phyloP scores from a whole-genome alignment of 495 filamentous ascomycete genomes.

The Sordaria brevicollis region DNA sequence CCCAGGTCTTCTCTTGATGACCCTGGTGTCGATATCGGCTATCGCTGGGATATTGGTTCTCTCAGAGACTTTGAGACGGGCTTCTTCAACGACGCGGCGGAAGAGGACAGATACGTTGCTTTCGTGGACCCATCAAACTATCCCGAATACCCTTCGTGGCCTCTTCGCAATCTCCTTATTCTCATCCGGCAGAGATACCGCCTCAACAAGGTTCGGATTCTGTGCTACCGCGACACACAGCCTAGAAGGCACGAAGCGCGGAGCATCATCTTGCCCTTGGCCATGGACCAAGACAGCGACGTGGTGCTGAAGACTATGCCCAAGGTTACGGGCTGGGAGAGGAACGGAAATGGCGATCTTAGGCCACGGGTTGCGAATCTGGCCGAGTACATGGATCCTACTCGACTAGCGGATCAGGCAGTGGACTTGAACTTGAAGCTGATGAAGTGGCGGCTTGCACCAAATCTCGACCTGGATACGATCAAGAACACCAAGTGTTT shows the following conservation, averaged over 20 bases:
- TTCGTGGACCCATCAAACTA: constrained; percentile 94
- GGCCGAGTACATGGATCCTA: constrained; percentile 84
- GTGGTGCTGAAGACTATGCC: constrained; percentile 48
- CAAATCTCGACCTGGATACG: constrained; percentile 72
- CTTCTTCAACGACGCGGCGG: constrained; percentile 64
- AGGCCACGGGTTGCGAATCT: constrained; percentile 67
- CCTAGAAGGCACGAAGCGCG: constrained; percentile 62
- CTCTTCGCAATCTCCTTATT: constrained; percentile 79
- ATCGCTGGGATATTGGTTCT: constrained; percentile 62
- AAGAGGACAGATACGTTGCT: constrained; percentile 65
- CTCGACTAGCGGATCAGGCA: constrained; percentile 79
- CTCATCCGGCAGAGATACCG: constrained; percentile 76
- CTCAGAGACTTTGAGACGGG: constrained; percentile 72
- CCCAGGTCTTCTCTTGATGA: constrained; percentile 19
- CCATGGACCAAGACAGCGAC: constrained; percentile 37
- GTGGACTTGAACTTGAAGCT: constrained; percentile 95
- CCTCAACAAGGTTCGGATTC: constrained; percentile 64
- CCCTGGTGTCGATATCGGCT: constrained; percentile 39
- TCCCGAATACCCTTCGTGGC: constrained; percentile 76
- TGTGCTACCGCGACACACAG: constrained; percentile 85
- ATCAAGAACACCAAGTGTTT: constrained; percentile 90
- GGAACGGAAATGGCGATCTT: constrained; percentile 64
- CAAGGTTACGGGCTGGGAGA: constrained; percentile 91
- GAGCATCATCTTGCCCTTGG: constrained; percentile 65
- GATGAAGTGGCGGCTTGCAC: constrained; percentile 97